Percentiles rank a stretch among this genome's conserved stretches.
phyloP scores from a whole-genome alignment of 2,329 filamentous ascomycete species.

The Pleoardoris graminearum region DNA sequence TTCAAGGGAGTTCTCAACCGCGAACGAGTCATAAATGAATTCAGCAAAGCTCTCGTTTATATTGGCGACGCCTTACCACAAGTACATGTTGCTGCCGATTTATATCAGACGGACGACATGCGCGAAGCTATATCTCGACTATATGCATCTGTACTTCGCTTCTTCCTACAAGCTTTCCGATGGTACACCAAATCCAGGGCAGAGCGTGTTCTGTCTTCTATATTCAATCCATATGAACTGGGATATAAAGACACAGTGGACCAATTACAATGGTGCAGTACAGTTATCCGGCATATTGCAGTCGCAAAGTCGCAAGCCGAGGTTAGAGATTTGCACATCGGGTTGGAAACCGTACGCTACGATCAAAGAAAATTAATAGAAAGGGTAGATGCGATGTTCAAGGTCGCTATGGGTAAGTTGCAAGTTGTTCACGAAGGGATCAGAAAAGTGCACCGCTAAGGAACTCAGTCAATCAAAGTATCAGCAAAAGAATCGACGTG shows the following conservation, averaged over 20 bases:
- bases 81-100: neutral
- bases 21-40: neutral
- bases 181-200: conserved; percentile 33
- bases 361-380: neutral
- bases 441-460: neutral
- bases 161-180: conserved; percentile 21
- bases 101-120: conserved; percentile 27
- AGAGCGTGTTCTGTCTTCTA: conserved; percentile 17
- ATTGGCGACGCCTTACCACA: conserved; percentile 10
- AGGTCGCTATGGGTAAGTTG: neutral
- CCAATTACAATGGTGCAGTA: conserved; percentile 3
- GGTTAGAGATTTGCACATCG: conserved; percentile 11
- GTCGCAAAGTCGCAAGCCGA: conserved; percentile 8
- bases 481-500: conserved; percentile 5
- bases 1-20: conserved; percentile 1
- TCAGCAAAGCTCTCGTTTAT: neutral
- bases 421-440: too few relatives aligned
- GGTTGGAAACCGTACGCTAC: neutral
- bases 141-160: conserved; percentile 30
- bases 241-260: conserved; percentile 20
- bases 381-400: neutral
- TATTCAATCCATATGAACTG: conserved; percentile 21
- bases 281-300: neutral
- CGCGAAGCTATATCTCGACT: conserved; percentile 18
- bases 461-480: neutral